Evolutionary conservation across 1,284 basidiomycete species (phyloP), one percentile per base, ranked within the genome.

Genomic region (Apiotrichum gracile): DNA sequence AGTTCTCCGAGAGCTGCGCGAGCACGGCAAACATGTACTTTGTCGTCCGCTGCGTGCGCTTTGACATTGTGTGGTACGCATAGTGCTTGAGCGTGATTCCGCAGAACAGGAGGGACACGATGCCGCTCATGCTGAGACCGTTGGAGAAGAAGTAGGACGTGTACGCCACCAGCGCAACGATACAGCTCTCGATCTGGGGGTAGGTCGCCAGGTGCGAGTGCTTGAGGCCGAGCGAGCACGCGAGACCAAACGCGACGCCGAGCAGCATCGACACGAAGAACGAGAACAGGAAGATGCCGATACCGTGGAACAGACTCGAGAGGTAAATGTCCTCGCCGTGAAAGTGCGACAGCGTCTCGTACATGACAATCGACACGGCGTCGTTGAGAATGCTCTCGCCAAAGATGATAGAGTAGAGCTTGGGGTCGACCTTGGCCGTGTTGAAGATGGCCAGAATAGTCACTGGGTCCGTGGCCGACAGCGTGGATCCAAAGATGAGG

Each of bases 321-420:
- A 97, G 67, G 72, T 85, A 88, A 54, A 98, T 87, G 65, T 94
- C 87, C 44, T 55, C 41, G 24, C 89, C 90, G 62, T 94, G 88
- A 75, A 98, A 97, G 64, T 86, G 87, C 4, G 88, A 87, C 45
- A 97, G 78, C 0, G 93, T 97, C 75, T 99, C 94, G 76, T 97
- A 98, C 90, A 99, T 96, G 76, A 98, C 94, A 78, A 98, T 98
- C 79, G 91, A 92, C 65, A 99, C 94, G 26, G 94, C 94, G 80
- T 99, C 94, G 76, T 99, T 98, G 58, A 99, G 77, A 57, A 99
- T 82, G 72, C 87, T 90, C 76, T 98, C 94, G 31, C 96, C 96
- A 70, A 98, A 99, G 65, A 99, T 99, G 76, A 98, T 84, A 50
- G 86, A 88, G 77, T 98, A 98, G 5, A 99, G 81, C 73, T 97